Base-by-base conservation (phyloP, 2,329 filamentous ascomycete genomes). In the Hymenoscyphus infarciens region DNA sequence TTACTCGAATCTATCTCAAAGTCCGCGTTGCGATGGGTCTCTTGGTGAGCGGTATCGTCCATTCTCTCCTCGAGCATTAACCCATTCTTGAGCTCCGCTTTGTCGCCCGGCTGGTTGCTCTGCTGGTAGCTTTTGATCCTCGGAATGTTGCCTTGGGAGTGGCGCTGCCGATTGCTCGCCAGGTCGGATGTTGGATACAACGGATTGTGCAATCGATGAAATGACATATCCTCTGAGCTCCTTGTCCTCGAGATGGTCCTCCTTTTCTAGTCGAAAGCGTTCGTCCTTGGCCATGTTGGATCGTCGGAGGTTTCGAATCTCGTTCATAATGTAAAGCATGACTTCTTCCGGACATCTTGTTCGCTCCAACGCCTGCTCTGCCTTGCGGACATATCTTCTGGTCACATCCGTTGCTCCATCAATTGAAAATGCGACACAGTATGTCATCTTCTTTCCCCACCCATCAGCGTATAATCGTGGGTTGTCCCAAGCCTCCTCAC, bases 391-490 rank as follows among this genome's bases (percentile, higher is more conserved):
- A 64, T 90, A 88, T 69, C 86, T 81, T 45, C 85, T 79, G 25
- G 87, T 88, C 35, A 89, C 85, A 72, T 88, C 85, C 38, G 85
- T 86, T 15, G 85, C 84, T 22, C 86, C 95, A 65, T 99, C 95
- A 62, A 91, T 92, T 13, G 92, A 96, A 75, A 99, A 99, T 59
- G 94, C 95, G 64, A 99, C 88, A 79, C 93, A 97, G 78, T 99
- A 99, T 0, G 92, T 93, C 81, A 98, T 91, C 80, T 95, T 96
- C 81, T 95, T 95, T 69, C 89, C 87, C 95, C 95, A 99, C 64
- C 93, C 94, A 77, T 97, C 92, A 6, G 92, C 87, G 77, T 98
- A 98, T 10, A 98, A 83, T 55, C 91, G 84, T 58, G 95, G 95
- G 72, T 94, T 92, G 75, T 99, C 95, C 92, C 93, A 98, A 1